phyloP scores from a whole-genome alignment of 176 grass and related monocot genomes.

The Coix lacrymajobi region DNA sequence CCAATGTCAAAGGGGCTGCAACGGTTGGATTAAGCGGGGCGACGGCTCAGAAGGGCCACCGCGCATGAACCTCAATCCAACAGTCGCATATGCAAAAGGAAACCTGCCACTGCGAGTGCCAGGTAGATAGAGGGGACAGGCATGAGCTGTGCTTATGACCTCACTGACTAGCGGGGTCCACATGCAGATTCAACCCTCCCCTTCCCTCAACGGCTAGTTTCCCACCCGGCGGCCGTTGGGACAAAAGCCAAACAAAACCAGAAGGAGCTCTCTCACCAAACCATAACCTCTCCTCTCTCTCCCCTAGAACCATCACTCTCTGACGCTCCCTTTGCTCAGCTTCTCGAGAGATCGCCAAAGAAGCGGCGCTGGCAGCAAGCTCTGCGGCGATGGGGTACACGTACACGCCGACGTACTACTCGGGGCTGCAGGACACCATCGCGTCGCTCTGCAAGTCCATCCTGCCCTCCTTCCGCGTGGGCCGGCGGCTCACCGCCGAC shows the following conservation, averaged over 20 bases:
- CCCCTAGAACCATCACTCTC: background rate
- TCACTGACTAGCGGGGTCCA: background rate
- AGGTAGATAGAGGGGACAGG: background rate
- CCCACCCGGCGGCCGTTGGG: conserved; percentile 26
- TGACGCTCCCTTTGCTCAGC: background rate
- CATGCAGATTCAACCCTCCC: background rate
- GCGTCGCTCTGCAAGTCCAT: conserved; percentile 90
- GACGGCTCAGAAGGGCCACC: background rate
- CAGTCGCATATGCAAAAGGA: background rate
- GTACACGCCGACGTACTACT: conserved; percentile 93
- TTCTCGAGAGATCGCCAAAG: conserved; percentile 4
- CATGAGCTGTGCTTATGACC: background rate
- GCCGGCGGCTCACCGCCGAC: conserved; percentile 63
- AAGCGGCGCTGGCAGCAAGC: background rate
- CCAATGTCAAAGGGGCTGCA: background rate
- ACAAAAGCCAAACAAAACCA: conserved; percentile 16
- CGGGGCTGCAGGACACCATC: conserved; percentile 89
- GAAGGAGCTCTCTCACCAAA: background rate
- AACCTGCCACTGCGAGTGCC: background rate
- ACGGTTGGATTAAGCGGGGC: background rate
- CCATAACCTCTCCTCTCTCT: background rate
- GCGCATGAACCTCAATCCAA: background rate
- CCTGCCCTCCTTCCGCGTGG: conserved; percentile 49
- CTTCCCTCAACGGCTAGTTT: conserved; percentile 46
- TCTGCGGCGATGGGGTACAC: conserved; percentile 49